Base-by-base conservation (phyloP, 805 yeast species). In the Grigorovia yakushimaensis region DNA sequence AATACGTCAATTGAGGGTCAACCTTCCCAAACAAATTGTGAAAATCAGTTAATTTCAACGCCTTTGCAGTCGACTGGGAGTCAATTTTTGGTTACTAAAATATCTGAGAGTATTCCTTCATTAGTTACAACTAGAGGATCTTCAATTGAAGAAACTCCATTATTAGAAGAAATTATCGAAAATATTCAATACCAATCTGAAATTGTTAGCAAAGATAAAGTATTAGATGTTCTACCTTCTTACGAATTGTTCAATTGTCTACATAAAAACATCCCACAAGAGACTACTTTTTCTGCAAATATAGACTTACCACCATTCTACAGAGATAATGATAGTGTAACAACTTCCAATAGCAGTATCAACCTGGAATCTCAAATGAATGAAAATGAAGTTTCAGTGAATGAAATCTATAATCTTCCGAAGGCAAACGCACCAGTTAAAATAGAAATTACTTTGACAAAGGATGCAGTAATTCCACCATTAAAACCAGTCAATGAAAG, bases 401-500 rank as follows among this genome's bases (percentile, higher is more conserved):
- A 58, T 39, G 56, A 54, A 36, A 21, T 59, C n/a, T 54, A 59
- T 41, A 46, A 55, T 18, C 45, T 59, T 20, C 61, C 60, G 10
- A 54, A 56, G 33, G 42, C 3, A 10, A 39, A 45, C 6, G 42
- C 54, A 2, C 55, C 60, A 2, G 40, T 58, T 1, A 50, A 72
- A 9, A 51, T 57, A 3, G 47, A 47, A 8, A 55, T 58, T 20
- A 41, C 52, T 18, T 24, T 57, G 5, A 58, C 60, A 5, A 56
- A 55, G 39, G 47, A 50, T 24, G 53, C 58, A 1, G 51, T 59
- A 2, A 44, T 47, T 15, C 58, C 58, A 19, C 56, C 56, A 35
- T 21, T 39, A n/a, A 44, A 41, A 17, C 54, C 57, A 11, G 60
- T 61, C 33, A 49, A 56, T 15, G 72, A 68, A 44, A 55, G 59